Evolutionary conservation across 257 asterid species (phyloP).

Genomic region (Gentiana macrophylla): DNA sequence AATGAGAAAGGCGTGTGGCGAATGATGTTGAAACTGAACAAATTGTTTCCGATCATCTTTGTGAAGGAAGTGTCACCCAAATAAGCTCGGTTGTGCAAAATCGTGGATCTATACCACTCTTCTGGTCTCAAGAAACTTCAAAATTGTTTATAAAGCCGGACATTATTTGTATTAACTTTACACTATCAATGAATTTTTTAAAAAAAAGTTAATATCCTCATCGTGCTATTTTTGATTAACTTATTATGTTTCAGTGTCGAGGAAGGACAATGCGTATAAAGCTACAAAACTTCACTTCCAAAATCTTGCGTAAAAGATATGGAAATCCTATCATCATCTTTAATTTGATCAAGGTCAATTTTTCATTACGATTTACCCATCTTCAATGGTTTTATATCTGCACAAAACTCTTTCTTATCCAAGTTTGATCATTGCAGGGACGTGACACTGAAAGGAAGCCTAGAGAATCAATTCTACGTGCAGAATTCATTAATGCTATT

Average conservation of each 20-base stretch:
- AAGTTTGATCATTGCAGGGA: slow-evolving; percentile 30
- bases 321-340: slow-evolving; percentile 87
- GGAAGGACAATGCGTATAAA: slow-evolving; percentile 58
- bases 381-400: slow-evolving; percentile 7
- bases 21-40: slow-evolving; percentile 98
- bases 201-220: slow-evolving; percentile 17
- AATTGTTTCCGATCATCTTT: slow-evolving; percentile 62
- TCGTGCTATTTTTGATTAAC: slow-evolving; percentile 11
- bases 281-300: slow-evolving; percentile 94
- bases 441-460: slow-evolving; percentile 93
- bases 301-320: slow-evolving; percentile 77
- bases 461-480: slow-evolving; percentile 76
- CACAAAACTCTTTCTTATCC: slow-evolving; percentile 5
- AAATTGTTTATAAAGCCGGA: slow-evolving; percentile 76
- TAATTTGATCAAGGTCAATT: slow-evolving; percentile 75
- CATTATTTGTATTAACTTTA: slow-evolving; percentile 52
- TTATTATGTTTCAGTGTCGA: slow-evolving; percentile 47
- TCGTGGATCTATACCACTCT: slow-evolving; percentile 95
- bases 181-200: slow-evolving; percentile 49
- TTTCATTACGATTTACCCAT: slow-evolving; percentile 12
- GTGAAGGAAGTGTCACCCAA: slow-evolving; percentile 39
- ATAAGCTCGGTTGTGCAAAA: slow-evolving; percentile 83
- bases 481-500: slow-evolving; percentile 81
- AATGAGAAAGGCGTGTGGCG: slow-evolving; percentile 89
- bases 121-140: slow-evolving; percentile 97